phyloP scores from a whole-genome alignment of 495 filamentous ascomycete species.

The Xylaria cubensis region DNA sequence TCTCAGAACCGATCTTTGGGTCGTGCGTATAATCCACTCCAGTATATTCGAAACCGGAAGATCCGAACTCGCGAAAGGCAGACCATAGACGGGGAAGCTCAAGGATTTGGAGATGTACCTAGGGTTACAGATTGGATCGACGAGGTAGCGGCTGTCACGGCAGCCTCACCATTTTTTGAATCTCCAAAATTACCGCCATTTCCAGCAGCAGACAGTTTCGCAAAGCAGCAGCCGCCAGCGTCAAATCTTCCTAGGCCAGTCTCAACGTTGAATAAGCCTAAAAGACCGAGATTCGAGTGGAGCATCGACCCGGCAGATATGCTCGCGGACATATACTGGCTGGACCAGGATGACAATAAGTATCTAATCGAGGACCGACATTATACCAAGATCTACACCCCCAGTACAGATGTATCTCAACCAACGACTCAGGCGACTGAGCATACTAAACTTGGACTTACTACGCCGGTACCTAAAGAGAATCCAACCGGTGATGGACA shows the following conservation, averaged over 20 bases:
- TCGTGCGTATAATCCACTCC: slow-evolving; percentile 82
- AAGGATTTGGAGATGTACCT: slow-evolving; percentile 76
- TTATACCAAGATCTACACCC: slow-evolving; percentile 72
- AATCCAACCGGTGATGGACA: slow-evolving; percentile 27
- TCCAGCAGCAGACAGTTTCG: slow-evolving; percentile 46
- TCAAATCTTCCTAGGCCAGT: slow-evolving; percentile 42
- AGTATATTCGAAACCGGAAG: slow-evolving; percentile 84
- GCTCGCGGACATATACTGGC: slow-evolving; percentile 84
- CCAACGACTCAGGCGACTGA: slow-evolving; percentile 28
- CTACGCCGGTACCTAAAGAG: slow-evolving; percentile 22
- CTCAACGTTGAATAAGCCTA: slow-evolving; percentile 53
- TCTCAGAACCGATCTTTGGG: slow-evolving; percentile 46
- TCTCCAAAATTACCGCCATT: slow-evolving; percentile 59
- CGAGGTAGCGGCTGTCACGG: slow-evolving; percentile 60
- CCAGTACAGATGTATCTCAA: slow-evolving; percentile 33
- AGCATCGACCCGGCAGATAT: slow-evolving; percentile 76
- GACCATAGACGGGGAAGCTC: slow-evolving; percentile 70
- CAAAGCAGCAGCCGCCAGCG: slow-evolving; percentile 42
- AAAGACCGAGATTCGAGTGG: slow-evolving; percentile 80
- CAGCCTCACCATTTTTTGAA: slow-evolving; percentile 27
- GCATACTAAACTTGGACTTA: slow-evolving; percentile 17
- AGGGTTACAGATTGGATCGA: slow-evolving; percentile 78
- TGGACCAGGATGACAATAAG: slow-evolving; percentile 79
- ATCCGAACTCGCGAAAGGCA: slow-evolving; percentile 75
- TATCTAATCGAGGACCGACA: slow-evolving; percentile 74